phyloP scores from a whole-genome alignment of 2,329 filamentous ascomycete genomes.

The Helotiales sp. region DNA sequence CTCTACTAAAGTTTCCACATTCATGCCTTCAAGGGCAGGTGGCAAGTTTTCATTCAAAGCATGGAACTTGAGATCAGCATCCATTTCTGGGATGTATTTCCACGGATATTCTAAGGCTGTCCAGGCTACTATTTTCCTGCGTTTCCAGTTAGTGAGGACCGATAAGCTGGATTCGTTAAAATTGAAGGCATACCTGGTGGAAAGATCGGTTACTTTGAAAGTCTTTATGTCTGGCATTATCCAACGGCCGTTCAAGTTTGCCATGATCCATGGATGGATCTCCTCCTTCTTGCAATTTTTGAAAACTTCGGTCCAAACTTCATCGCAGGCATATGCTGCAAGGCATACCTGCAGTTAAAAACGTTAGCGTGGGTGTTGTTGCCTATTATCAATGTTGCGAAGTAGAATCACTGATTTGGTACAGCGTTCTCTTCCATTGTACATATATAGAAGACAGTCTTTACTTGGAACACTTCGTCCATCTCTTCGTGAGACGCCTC shows the following conservation, averaged over 20 bases:
- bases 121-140: conserved; percentile 34
- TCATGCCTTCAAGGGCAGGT: conserved; percentile 24
- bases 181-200: conserved; percentile 22
- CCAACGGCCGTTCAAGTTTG: conserved; percentile 26
- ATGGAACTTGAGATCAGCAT: conserved; percentile 21
- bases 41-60: conserved; percentile 20
- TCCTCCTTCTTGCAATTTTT: conserved; percentile 23
- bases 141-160: neutral
- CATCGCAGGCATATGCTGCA: conserved; percentile 28
- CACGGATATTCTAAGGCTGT: conserved; percentile 33
- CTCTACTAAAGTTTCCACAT: conserved; percentile 21
- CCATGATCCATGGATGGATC: conserved; percentile 31
- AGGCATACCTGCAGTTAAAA: neutral
- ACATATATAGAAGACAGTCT: no score
- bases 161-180: neutral
- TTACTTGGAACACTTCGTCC: conserved; percentile 28
- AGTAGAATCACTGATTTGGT: no score
- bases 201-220: conserved; percentile 30
- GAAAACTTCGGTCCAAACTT: conserved; percentile 24
- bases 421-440: no score
- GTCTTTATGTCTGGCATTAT: conserved; percentile 32
- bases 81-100: conserved; percentile 27
- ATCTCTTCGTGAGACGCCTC: conserved; percentile 25
- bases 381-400: no score
- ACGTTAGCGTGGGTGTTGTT: no score